These are phyloP conservation scores for Phytophthora colocasiae DNA, from an alignment of 352 stramenopile genomes.

Conservation along the genomic window DNA sequence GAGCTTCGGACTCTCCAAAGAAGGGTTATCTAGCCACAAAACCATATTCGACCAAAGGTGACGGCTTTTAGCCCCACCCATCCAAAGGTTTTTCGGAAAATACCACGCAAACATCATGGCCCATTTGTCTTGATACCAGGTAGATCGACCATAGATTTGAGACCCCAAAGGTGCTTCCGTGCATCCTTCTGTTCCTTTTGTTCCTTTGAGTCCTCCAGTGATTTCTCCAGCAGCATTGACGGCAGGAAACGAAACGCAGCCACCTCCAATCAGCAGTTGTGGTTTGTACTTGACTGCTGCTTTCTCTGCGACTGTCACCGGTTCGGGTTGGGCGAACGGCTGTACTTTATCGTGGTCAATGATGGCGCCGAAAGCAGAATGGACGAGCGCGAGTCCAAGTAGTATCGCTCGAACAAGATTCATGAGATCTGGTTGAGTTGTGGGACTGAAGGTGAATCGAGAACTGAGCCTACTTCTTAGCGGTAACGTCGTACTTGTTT, in stretches of 20 bases:
- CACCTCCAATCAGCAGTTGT: not conserved
- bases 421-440: not conserved
- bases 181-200: not conserved
- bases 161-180: not conserved
- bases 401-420: not conserved
- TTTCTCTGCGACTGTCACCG: not conserved
- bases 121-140: not conserved
- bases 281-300: not conserved
- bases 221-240: not conserved
- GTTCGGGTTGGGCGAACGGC: not conserved
- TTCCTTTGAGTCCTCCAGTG: not conserved
- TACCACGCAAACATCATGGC: not conserved
- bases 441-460: too few relatives aligned
- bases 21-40: too few relatives aligned
- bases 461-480: not conserved
- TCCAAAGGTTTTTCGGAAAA: not conserved
- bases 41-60: too few relatives aligned
- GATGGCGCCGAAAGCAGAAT: not conserved
- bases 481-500: not conserved
- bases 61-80: not conserved
- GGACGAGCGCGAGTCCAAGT: not conserved
- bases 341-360: not conserved
- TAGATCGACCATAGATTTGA: not conserved
- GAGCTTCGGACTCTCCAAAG: too few relatives aligned
- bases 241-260: not conserved